These are phyloP conservation scores for Anthoceros angustus DNA, from an alignment of 225 moss, liverwort and hornwort genomes.

Conservation along the genomic window DNA sequence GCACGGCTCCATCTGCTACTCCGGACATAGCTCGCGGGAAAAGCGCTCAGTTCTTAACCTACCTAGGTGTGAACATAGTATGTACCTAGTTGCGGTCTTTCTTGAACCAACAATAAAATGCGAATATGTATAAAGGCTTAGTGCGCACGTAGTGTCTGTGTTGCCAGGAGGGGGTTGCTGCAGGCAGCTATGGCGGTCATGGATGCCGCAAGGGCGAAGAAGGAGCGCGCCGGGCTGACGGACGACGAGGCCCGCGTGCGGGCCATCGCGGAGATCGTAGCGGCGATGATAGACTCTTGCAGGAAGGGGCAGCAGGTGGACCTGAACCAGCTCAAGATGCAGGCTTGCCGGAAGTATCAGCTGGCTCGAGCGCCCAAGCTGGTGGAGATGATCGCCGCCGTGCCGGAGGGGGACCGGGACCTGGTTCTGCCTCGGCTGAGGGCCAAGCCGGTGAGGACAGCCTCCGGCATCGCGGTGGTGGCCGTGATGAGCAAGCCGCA, in stretches of 20 bases:
- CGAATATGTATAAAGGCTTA: too few species aligned
- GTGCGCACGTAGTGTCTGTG: too few species aligned
- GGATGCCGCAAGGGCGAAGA: constrained; percentile 45
- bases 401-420: constrained; percentile 89
- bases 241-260: constrained; percentile 96
- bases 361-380: constrained; percentile 93
- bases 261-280: constrained; percentile 89
- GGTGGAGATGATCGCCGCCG: constrained; percentile 96
- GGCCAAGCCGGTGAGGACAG: constrained; percentile 91
- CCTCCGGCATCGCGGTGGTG: constrained; percentile 94
- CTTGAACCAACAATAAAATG: too few species aligned
- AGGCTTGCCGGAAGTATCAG: constrained; percentile 79
- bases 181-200: neutral
- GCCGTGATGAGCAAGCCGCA: constrained; percentile 99
- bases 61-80: too few species aligned
- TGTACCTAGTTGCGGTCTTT: too few species aligned
- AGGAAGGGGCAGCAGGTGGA: constrained; percentile 82
- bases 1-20: too few species aligned
- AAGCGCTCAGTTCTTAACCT: too few species aligned
- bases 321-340: constrained; percentile 74
- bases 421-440: constrained; percentile 78
- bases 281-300: constrained; percentile 78
- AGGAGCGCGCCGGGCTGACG: constrained; percentile 41
- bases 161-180: too few species aligned
- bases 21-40: too few species aligned